Base-by-base conservation (phyloP, 352 stramenopile species). In the Globisporangium nagaii region DNA sequence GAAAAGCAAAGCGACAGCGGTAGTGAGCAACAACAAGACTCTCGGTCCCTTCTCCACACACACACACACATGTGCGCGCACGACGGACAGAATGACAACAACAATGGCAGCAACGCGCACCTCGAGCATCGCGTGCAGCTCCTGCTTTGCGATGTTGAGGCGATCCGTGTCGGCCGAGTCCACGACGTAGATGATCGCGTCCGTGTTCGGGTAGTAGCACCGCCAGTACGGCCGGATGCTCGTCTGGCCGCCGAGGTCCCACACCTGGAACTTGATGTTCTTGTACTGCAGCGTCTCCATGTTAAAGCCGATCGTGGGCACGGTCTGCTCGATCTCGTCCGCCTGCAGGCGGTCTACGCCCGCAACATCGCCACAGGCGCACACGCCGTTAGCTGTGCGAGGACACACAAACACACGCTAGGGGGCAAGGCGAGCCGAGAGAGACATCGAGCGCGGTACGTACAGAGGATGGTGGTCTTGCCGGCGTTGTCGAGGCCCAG, bases 381-480 rank as follows among this genome's bases (percentile, higher is more conserved):
- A 58, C 55, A 44, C 55, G 52, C 49, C 22, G 20, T 48, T 6
- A 8, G 19, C 12, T 13, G 7, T 36, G 12, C 17, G 27, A 4
- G 12, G 12, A n/a, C 17, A 36, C n/a, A 13, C 39, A 47, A 8
- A 32, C 17, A 34, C 11, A 31, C n/a, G n/a, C n/a, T n/a, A n/a
- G n/a, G n/a, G n/a, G n/a, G n/a, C n/a, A n/a, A n/a, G n/a, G 12
- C 12, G 41, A 27, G 1, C 9, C 6, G 30, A 32, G 9, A 34
- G 31, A 66, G 31, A 34, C 27, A 42, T 11, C 9, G 17, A 17
- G 52, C n/a, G 43, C 30, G 15, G 35, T 19, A 88, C 80, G 63
- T 86, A 93, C 83, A 99, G 35, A 99, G 80, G 62, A 99, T 99
- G 8, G 98, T 99, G 7, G 98, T 99, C 76, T 99, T 99, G 41